Evolutionary conservation across 2,329 filamentous ascomycete genomes (phyloP), one percentile per base, ranked within the genome.

Genomic region (Paramyrothecium sp.): DNA sequence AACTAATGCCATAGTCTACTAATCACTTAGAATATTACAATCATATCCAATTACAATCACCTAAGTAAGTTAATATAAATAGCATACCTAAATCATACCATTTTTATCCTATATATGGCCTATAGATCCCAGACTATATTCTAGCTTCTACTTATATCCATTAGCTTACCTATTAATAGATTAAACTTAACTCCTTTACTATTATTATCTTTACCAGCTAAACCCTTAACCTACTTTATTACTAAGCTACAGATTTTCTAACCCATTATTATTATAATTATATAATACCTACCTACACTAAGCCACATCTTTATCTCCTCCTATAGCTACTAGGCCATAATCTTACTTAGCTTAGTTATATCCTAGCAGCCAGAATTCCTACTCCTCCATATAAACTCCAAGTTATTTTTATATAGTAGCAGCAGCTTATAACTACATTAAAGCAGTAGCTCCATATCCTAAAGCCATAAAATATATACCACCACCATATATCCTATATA

Each of bases 1-100:
- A 56, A 53, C 26, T 56, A 20, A 22, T 56, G 19, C 51, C 21
- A 56, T 49, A 56, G 13, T 44, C 52, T 49, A 11, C 51, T 57
- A 34, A 57, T 44, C 17, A 46, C 46, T 30, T 33, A 5, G 34
- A 51, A 57, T 13, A 13, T 57, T 46, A 13, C 10, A 44, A 57
- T 54, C 33, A 57, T 57, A 33, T 57, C 20, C 13, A 23, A 33
- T 33, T 54, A 17, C 19, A 57, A 22, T 19, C 54, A 26, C 5
- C 51, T n/a, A n/a, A n/a, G n/a, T n/a, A n/a, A n/a, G n/a, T n/a
- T n/a, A n/a, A n/a, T n/a, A n/a, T n/a, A n/a, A n/a, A n/a, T n/a
- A n/a, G n/a, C n/a, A n/a, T n/a, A n/a, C n/a, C n/a, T n/a, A n/a
- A n/a, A n/a, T n/a, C n/a, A n/a, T n/a, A n/a, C n/a, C n/a, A n/a